These are phyloP conservation scores for Melampsora abietis-canadensis DNA, from an alignment of 1,284 basidiomycete genomes.

Conservation along the genomic window DNA sequence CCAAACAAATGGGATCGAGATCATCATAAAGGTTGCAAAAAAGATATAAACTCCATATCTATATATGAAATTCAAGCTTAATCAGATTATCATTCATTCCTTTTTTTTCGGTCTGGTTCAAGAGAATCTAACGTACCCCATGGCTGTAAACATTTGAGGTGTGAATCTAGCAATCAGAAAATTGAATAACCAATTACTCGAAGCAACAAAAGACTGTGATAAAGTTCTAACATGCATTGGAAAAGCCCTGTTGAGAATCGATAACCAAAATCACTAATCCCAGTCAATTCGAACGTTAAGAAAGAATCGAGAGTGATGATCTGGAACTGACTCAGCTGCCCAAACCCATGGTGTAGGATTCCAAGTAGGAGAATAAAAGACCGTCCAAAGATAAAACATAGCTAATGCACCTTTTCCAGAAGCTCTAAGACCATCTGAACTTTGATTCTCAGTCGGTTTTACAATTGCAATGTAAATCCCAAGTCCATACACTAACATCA, in stretches of 20 bases:
- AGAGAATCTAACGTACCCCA: conserved; percentile 40
- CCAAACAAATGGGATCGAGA: conserved; percentile 38
- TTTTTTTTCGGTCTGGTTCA: not conserved
- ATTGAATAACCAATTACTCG: conserved; percentile 44
- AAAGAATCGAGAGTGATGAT: not conserved
- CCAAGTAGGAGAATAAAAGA: conserved; percentile 47
- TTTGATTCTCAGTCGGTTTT: conserved; percentile 42
- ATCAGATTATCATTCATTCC: not conserved
- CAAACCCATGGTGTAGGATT: conserved; percentile 49
- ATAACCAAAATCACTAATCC: no score
- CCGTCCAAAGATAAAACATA: conserved; percentile 50
- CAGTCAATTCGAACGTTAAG: no score
- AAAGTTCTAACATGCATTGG: conserved; percentile 19
- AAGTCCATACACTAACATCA: conserved; percentile 47
- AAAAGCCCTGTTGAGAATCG: not conserved
- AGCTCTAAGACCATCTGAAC: conserved; percentile 28
- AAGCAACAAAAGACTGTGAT: conserved; percentile 24
- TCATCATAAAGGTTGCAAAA: conserved; percentile 31
- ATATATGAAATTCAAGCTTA: not conserved
- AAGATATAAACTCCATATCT: conserved; percentile 12
- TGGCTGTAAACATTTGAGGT: conserved; percentile 46
- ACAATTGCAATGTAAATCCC: conserved; percentile 48
- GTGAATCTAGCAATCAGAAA: conserved; percentile 31
- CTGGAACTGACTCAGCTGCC: conserved; percentile 44
- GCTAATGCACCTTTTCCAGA: conserved; percentile 45